Percentiles rank a stretch among this genome's conserved stretches.
Evolutionary conservation across 768 basidiomycete species (phyloP).

Genomic region (Auriscalpium orientale): DNA sequence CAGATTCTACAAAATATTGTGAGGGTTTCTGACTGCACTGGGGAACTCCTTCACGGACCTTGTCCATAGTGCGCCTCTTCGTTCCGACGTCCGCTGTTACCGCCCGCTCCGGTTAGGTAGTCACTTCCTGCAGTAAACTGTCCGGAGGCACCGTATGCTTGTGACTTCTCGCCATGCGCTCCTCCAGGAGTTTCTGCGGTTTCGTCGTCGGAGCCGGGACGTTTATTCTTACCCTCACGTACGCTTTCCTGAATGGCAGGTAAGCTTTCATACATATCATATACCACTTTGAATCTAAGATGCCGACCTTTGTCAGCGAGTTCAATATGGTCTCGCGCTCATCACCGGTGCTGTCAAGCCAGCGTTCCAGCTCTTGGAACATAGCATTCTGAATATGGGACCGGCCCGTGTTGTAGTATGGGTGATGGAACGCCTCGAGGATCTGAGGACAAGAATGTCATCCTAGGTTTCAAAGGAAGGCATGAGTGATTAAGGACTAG

Average conservation of each 20-base stretch:
- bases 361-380: conserved; percentile 47
- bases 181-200: not conserved
- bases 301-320: conserved; percentile 44
- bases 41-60: not conserved
- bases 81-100: not conserved
- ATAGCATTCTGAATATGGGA: conserved; percentile 53
- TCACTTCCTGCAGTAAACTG: not conserved
- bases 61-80: not conserved
- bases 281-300: not conserved
- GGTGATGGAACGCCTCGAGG: conserved; percentile 63
- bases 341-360: conserved; percentile 42
- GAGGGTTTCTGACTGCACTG: too few relatives aligned
- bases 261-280: not conserved
- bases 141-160: not conserved
- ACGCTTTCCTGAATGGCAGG: not conserved
- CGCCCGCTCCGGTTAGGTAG: not conserved
- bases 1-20: too few relatives aligned
- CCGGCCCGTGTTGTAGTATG: conserved; percentile 48
- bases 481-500: conserved; percentile 14
- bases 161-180: not conserved
- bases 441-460: conserved; percentile 24
- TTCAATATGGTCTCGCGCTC: conserved; percentile 37
- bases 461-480: not conserved
- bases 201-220: conserved; percentile 2
- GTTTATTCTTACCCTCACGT: conserved; percentile 6